phyloP scores from a whole-genome alignment of 441 rosid genomes.

The Omphalea diandra region DNA sequence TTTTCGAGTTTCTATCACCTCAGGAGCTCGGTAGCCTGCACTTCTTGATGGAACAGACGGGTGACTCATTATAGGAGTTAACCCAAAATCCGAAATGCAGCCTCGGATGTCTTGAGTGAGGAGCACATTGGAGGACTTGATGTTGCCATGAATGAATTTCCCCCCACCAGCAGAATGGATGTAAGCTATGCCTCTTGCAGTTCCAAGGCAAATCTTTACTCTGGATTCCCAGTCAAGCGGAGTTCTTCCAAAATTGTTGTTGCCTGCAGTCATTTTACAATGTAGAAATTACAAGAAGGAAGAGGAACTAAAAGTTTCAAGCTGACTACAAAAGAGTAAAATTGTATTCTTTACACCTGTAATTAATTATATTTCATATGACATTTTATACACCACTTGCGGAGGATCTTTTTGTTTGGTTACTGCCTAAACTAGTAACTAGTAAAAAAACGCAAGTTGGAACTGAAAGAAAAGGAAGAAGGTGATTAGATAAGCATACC shows the following conservation, averaged over 20 bases:
- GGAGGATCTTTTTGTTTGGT: background rate
- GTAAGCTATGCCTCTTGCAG: conserved; percentile 73
- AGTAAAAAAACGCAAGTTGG: background rate
- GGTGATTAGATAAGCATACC: conserved; percentile 39
- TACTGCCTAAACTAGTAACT: background rate
- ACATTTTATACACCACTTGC: no score
- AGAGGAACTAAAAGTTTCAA: background rate
- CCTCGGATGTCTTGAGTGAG: conserved; percentile 50
- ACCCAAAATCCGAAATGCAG: conserved; percentile 68
- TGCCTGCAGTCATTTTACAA: conserved; percentile 45
- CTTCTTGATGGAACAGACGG: conserved; percentile 59
- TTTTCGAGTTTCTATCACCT: conserved; percentile 78
- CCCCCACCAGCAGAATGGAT: conserved; percentile 67
- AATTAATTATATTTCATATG: no score
- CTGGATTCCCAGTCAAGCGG: conserved; percentile 79
- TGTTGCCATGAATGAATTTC: conserved; percentile 78
- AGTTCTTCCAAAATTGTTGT: conserved; percentile 49
- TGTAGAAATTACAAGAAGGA: background rate
- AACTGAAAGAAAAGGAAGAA: conserved; percentile 1
- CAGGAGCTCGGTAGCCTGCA: conserved; percentile 86
- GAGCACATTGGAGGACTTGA: conserved; percentile 84
- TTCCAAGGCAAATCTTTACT: conserved; percentile 65
- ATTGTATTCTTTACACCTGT: no score
- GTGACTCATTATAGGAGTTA: conserved; percentile 59
- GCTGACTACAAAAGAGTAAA: background rate